Percentiles rank a stretch among this genome's conserved stretches.
These are phyloP conservation scores for Aureobasidium sp. DNA, from an alignment of 2,329 filamentous ascomycete species.

Conservation along the genomic window DNA sequence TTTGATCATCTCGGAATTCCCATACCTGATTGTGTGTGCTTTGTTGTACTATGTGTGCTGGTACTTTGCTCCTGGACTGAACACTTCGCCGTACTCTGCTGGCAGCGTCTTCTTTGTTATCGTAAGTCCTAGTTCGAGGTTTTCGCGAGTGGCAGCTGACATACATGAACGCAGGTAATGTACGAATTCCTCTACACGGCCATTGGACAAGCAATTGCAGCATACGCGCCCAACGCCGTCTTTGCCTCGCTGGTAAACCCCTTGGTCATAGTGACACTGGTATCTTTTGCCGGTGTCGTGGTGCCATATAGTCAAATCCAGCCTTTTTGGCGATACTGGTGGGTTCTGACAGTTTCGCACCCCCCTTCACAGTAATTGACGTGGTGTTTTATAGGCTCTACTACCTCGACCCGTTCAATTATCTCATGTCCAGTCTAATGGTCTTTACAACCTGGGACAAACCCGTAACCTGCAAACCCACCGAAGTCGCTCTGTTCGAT, in stretches of 20 bases:
- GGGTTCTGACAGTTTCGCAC: not conserved
- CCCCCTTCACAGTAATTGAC: not conserved
- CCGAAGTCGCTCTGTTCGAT: slow-evolving; percentile 33
- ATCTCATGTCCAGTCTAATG: slow-evolving; percentile 25
- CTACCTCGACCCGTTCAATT: slow-evolving; percentile 43
- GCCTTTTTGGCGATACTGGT: slow-evolving; percentile 58
- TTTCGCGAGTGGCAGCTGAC: not conserved
- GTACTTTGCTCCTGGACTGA: slow-evolving; percentile 57
- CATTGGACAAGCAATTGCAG: slow-evolving; percentile 61
- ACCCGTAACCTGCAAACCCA: slow-evolving; percentile 26
- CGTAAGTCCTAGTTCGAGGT: not conserved
- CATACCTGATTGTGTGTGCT: slow-evolving; percentile 53
- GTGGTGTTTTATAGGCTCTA: slow-evolving; percentile 46
- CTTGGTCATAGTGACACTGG: slow-evolving; percentile 32
- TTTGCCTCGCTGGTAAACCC: slow-evolving; percentile 53
- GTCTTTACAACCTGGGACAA: slow-evolving; percentile 51
- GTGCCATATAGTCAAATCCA: slow-evolving; percentile 51
- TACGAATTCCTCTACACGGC: slow-evolving; percentile 53
- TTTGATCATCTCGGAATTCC: slow-evolving; percentile 57
- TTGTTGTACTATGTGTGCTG: slow-evolving; percentile 55
- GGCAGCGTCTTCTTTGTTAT: slow-evolving; percentile 28
- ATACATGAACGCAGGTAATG: slow-evolving; percentile 38
- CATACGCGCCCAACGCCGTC: slow-evolving; percentile 57
- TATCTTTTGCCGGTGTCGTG: slow-evolving; percentile 47
- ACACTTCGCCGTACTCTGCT: slow-evolving; percentile 50